Percentiles rank a stretch among this genome's conserved stretches.
Conservation (phyloP, 202 grass and related monocot genomes). For the Hordeum pubiflorum region DNA sequence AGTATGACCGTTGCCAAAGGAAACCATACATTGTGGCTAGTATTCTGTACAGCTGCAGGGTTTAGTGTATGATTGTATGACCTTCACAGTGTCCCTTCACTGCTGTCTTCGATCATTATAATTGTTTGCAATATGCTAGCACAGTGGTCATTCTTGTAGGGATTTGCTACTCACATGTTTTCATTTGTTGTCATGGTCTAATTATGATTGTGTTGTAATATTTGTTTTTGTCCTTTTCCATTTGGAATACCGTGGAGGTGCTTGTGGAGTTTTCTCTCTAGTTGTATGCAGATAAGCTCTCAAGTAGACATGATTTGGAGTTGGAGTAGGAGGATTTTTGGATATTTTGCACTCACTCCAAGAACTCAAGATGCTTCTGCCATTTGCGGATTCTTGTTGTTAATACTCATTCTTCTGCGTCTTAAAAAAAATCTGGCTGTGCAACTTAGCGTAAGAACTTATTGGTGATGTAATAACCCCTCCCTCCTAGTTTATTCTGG, state of each 20-base stretch:
- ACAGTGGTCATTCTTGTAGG: neutral
- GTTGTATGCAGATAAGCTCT: neutral
- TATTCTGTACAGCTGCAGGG: neutral
- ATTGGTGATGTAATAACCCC: neutral
- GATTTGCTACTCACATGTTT: constrained; percentile 11
- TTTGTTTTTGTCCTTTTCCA: neutral
- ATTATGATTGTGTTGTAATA: neutral
- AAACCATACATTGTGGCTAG: constrained; percentile 11
- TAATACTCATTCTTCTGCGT: neutral
- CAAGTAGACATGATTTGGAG: neutral
- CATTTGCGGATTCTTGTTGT: neutral
- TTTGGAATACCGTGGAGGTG: neutral
- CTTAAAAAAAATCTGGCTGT: neutral
- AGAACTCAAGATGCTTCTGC: neutral
- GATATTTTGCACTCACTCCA: neutral
- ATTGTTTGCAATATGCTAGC: constrained; percentile 11
- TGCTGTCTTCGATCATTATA: neutral
- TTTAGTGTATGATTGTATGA: neutral
- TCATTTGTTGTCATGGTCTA: neutral
- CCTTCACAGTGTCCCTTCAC: neutral
- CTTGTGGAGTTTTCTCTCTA: neutral
- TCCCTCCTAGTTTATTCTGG: neutral
- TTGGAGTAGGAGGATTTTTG: neutral
- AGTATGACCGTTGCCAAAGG: constrained; percentile 5
- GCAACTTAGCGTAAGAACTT: neutral